phyloP scores from a whole-genome alignment of 2,329 filamentous ascomycete species.

The Fusarium sulawesiense region DNA sequence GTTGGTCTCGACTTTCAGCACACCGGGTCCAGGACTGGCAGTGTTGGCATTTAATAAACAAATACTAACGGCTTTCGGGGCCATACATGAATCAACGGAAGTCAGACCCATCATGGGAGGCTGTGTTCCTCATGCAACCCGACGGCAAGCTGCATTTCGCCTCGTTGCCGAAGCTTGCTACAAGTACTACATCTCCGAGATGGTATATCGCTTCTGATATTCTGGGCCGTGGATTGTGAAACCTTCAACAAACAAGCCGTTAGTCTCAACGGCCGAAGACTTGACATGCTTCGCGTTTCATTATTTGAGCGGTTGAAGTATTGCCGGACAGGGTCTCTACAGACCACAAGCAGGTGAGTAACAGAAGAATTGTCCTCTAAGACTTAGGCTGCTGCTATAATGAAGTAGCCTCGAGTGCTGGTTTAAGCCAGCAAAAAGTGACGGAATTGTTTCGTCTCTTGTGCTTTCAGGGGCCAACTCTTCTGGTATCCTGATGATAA shows the following conservation, averaged over 20 bases:
- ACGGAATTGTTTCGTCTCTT: too few relatives aligned
- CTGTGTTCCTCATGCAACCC: constrained; percentile 2
- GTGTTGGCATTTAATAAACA: background rate
- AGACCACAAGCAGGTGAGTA: too few relatives aligned
- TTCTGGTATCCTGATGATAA: too few relatives aligned
- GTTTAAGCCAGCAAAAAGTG: too few relatives aligned
- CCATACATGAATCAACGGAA: background rate
- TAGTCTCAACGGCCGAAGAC: constrained; percentile 24
- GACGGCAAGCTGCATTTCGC: constrained; percentile 35
- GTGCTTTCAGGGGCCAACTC: too few relatives aligned
- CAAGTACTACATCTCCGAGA: constrained; percentile 23
- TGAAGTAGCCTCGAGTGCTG: too few relatives aligned
- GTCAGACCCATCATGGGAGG: background rate
- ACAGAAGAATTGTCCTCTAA: too few relatives aligned
- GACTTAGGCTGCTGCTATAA: too few relatives aligned
- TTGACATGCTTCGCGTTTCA: constrained; percentile 15
- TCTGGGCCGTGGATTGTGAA: constrained; percentile 9
- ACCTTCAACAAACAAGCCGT: constrained; percentile 18
- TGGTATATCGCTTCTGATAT: constrained; percentile 7
- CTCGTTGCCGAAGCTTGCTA: constrained; percentile 37
- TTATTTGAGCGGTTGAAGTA: constrained; percentile 18
- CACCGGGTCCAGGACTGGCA: background rate
- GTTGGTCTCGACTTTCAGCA: background rate
- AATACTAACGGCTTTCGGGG: background rate
- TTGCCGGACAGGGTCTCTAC: constrained; percentile 2